Evolutionary conservation across 768 basidiomycete species (phyloP).

Genomic region (Macrolepiota fuliginosa): DNA sequence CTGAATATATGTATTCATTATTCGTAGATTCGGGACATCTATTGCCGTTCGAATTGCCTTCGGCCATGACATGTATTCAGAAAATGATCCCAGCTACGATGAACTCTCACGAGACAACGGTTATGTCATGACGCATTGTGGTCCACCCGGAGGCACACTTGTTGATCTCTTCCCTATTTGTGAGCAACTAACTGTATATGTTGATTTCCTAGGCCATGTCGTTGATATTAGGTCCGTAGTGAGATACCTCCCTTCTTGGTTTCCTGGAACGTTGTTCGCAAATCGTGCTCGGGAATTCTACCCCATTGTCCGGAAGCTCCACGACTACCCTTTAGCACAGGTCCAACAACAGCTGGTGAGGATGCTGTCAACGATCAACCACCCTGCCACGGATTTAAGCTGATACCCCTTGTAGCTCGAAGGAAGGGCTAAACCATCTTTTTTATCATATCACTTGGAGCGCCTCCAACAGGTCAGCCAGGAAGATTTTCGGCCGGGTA

Average conservation of each 20-base stretch:
- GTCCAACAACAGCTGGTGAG: constrained; percentile 11
- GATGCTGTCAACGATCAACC: background rate
- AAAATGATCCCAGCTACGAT: background rate
- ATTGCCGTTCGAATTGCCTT: constrained; percentile 1
- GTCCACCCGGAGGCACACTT: background rate
- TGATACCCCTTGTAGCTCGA: background rate
- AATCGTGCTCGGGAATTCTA: background rate
- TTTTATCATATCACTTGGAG: constrained; percentile 55
- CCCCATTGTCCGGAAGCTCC: background rate
- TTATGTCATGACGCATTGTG: constrained; percentile 6
- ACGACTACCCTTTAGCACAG: constrained; percentile 11
- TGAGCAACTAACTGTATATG: background rate
- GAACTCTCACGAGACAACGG: background rate
- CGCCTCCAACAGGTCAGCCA: background rate
- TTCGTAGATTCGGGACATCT: background rate
- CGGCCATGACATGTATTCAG: background rate
- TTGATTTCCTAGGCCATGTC: background rate
- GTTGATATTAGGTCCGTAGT: background rate
- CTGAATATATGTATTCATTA: background rate
- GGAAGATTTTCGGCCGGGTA: background rate
- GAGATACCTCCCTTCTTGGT: constrained; percentile 5
- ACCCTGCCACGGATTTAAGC: background rate
- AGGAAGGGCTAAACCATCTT: constrained; percentile 37
- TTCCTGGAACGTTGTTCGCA: constrained; percentile 2
- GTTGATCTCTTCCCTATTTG: constrained; percentile 8